Conservation (phyloP, 1,284 basidiomycete genomes). For the Cutaneotrichosporon sp. region DNA sequence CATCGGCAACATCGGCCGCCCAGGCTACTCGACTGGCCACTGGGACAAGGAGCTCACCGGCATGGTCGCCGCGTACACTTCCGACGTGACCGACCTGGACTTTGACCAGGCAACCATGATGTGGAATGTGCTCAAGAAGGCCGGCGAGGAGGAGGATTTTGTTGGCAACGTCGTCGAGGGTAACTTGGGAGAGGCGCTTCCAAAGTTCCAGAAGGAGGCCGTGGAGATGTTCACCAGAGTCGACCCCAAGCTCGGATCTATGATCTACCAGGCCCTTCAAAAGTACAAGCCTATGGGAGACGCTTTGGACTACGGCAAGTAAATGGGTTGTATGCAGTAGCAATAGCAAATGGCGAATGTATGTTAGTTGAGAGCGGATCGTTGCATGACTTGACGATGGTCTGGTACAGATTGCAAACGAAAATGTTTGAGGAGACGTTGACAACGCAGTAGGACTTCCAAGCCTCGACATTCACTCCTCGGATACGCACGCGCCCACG, state of each 20-base stretch:
- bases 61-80: conserved; percentile 4
- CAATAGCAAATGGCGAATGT: too few species aligned
- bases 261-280: not conserved
- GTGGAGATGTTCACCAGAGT: conserved; percentile 12
- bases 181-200: conserved; percentile 1
- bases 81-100: conserved; percentile 15
- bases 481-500: too few species aligned
- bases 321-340: not conserved
- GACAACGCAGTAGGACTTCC: too few species aligned
- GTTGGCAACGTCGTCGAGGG: conserved; percentile 6
- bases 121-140: conserved; percentile 9
- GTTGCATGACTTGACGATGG: too few species aligned
- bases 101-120: conserved; percentile 13
- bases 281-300: not conserved
- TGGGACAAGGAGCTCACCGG: conserved; percentile 1
- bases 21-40: conserved; percentile 11
- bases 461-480: too few species aligned
- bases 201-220: conserved; percentile 1
- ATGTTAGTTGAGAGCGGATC: too few species aligned
- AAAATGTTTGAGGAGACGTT: too few species aligned
- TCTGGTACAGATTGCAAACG: too few species aligned
- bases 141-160: conserved; percentile 1
- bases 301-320: not conserved
- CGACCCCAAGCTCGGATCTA: conserved; percentile 2
- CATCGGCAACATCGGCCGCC: conserved; percentile 68